Conservation (phyloP, 495 filamentous ascomycete genomes). For the Aspergillus cristatus region DNA sequence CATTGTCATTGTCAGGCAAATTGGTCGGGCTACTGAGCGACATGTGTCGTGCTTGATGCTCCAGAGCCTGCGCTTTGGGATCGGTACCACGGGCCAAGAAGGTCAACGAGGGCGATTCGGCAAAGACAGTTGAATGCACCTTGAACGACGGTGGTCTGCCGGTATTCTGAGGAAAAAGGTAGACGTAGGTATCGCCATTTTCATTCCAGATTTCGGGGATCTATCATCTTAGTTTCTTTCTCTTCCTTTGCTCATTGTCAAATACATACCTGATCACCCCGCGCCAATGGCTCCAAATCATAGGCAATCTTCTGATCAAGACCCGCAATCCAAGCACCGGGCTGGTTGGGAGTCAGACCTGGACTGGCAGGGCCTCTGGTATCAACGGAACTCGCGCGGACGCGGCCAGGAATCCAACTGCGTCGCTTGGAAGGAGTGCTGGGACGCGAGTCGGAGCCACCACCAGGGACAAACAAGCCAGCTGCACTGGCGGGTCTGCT, state of each 20-base stretch:
- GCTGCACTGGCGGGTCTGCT: slow-evolving; percentile 26
- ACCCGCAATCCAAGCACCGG: slow-evolving; percentile 55
- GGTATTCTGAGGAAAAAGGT: slow-evolving; percentile 61
- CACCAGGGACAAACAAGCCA: slow-evolving; percentile 28
- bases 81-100: slow-evolving; percentile 59
- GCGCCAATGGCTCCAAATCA: slow-evolving; percentile 44
- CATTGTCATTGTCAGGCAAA: slow-evolving; percentile 30
- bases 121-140: slow-evolving; percentile 60
- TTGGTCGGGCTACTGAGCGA: slow-evolving; percentile 29
- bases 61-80: slow-evolving; percentile 26
- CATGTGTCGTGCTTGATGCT: slow-evolving; percentile 32
- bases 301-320: slow-evolving; percentile 51
- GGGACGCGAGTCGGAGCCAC: slow-evolving; percentile 29
- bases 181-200: slow-evolving; percentile 70
- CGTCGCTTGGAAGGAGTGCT: slow-evolving; percentile 36
- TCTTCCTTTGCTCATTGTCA: neutral
- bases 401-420: slow-evolving; percentile 47
- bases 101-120: slow-evolving; percentile 59
- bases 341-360: slow-evolving; percentile 8
- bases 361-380: slow-evolving; percentile 6
- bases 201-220: slow-evolving; percentile 87
- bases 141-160: slow-evolving; percentile 68
- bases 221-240: slow-evolving; percentile 25
- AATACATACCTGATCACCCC: slow-evolving; percentile 48
- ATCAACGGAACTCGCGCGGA: slow-evolving; percentile 29